Conservation (phyloP, 768 basidiomycete genomes). For the Pholiota conissans region DNA sequence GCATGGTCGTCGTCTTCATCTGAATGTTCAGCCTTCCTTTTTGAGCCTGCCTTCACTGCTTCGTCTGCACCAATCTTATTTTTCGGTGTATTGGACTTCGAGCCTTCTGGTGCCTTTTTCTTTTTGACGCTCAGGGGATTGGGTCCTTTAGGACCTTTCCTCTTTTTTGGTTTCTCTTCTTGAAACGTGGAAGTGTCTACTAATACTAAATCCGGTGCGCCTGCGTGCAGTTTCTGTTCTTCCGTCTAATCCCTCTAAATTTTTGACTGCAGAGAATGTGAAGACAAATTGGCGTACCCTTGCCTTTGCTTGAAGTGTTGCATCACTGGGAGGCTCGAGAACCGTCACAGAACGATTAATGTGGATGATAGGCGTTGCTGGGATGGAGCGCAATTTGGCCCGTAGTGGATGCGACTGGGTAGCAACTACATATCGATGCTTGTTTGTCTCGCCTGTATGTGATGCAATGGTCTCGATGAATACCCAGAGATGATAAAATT, state of each 20-base stretch:
- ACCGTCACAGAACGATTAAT: slow-evolving; percentile 92
- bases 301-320: slow-evolving; percentile 70
- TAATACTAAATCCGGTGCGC: slow-evolving; percentile 45
- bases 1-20: slow-evolving; percentile 9
- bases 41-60: slow-evolving; percentile 19
- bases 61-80: slow-evolving; percentile 21
- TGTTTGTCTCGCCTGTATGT: slow-evolving; percentile 71
- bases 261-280: neutral
- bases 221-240: slow-evolving; percentile 55
- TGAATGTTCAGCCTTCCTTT: slow-evolving; percentile 26
- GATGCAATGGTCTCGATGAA: neutral
- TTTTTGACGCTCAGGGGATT: slow-evolving; percentile 95
- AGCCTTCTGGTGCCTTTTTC: slow-evolving; percentile 47
- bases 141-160: slow-evolving; percentile 79
- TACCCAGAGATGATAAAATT: neutral
- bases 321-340: slow-evolving; percentile 84
- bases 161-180: slow-evolving; percentile 50
- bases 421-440: slow-evolving; percentile 90
- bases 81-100: slow-evolving; percentile 40
- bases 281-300: slow-evolving; percentile 37
- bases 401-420: slow-evolving; percentile 80
- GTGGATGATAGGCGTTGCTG: slow-evolving; percentile 88
- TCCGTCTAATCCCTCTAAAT: slow-evolving; percentile 49
- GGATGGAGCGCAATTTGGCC: slow-evolving; percentile 63
- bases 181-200: slow-evolving; percentile 34